Evolutionary conservation across 2,329 filamentous ascomycete species (phyloP), one percentile per base, ranked within the genome.

Genomic region (Sporothrix globosa): DNA sequence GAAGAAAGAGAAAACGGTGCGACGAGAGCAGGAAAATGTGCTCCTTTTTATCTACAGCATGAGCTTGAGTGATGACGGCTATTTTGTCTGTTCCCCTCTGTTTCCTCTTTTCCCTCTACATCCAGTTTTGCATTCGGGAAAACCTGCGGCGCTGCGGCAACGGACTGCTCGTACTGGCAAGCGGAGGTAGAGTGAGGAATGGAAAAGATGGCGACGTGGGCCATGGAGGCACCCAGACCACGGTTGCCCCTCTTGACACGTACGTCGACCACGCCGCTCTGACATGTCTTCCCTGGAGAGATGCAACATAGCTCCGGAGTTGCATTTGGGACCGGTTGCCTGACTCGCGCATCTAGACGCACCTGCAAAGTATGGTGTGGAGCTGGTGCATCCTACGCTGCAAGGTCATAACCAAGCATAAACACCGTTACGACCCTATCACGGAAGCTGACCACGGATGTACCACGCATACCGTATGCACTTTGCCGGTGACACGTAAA

Each of bases 11-110:
- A 67, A 13, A 63, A 44, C n/a, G 58, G n/a, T 27, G 7, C 0
- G 17, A 58, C 3, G 60, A 50, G 44, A 70, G 19, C 41, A 48
- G 44, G 61, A 58, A 65, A 50, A n/a, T 68, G 39, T 44, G 10
- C n/a, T 21, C 21, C 19, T 48, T 61, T 58, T 72, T 72, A 70
- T 70, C 54, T 69, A 60, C 68, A 41, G 41, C 41, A 48, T 5
- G 21, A 41, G 21, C 41, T 48, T 3, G 17, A 52, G 34, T 17
- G 41, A 44, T 34, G 34, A 34, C 34, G 34, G 34, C 34, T 34
- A 34, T 34, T 34, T 7, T 60, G 30, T 58, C 34, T 19, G 11
- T 39, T 41, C 14, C 17, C 19, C 56, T 44, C 34, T 7, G 34
- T 19, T 54, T 63, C 58, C 41, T 50, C 56, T 44, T 41, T 44